Percentiles rank a stretch among this genome's conserved stretches.
Evolutionary conservation across 257 asterid species (phyloP).

Genomic region (Salvia miltiorrhiza): DNA sequence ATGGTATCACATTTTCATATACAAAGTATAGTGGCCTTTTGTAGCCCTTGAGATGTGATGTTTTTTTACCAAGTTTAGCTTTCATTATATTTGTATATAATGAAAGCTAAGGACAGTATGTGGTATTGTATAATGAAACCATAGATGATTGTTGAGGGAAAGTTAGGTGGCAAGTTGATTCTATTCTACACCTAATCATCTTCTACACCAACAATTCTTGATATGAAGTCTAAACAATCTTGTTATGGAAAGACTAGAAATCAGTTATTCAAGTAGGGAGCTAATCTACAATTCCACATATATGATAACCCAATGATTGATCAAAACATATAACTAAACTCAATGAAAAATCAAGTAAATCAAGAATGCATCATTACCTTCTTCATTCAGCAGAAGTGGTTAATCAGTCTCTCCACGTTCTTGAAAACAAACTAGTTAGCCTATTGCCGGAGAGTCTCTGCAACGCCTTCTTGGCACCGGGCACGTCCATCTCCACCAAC

Average conservation of each 20-base stretch:
- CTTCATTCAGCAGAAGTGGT: constrained; percentile 25
- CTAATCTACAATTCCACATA: constrained; percentile 4
- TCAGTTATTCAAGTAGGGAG: constrained; percentile 15
- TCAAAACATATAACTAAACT: not conserved
- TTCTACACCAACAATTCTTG: constrained; percentile 12
- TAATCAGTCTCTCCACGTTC: constrained; percentile 71
- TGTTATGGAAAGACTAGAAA: not conserved
- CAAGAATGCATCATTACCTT: constrained; percentile 37
- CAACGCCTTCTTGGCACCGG: constrained; percentile 82
- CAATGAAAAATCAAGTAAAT: constrained; percentile 4
- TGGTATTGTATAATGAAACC: not conserved
- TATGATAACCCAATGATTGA: not conserved
- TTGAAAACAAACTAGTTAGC: constrained; percentile 65
- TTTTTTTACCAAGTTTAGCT: too few species aligned
- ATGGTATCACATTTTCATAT: too few species aligned
- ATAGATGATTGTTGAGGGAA: constrained; percentile 6
- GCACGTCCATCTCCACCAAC: constrained; percentile 61
- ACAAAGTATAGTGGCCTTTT: too few species aligned
- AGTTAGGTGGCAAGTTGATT: constrained; percentile 9
- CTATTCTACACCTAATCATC: not conserved
- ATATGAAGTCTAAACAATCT: constrained; percentile 5
- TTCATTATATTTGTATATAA: too few species aligned
- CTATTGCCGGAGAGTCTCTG: constrained; percentile 89
- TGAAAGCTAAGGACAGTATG: not conserved
- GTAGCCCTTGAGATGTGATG: too few species aligned